Conservation (phyloP, 805 yeast genomes). For the Candida andamanensis region DNA sequence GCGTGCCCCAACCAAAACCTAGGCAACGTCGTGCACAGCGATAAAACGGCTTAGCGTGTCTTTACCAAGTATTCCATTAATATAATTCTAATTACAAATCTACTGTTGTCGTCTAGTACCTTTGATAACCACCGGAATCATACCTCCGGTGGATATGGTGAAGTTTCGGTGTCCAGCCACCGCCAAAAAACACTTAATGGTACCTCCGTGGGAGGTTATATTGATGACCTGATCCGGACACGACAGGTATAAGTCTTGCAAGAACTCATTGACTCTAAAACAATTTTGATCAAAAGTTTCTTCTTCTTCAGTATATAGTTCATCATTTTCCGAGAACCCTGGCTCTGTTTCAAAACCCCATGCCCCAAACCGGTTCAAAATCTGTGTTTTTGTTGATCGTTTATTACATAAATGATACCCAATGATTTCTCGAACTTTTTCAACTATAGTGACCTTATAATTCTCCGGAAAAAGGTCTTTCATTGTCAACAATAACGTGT, state of each 20-base stretch:
- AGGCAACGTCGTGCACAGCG: too few relatives aligned
- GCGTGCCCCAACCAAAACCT: too few relatives aligned
- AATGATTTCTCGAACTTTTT: constrained; percentile 53
- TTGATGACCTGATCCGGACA: constrained; percentile 24
- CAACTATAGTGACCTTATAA: constrained; percentile 29
- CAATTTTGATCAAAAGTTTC: constrained; percentile 50
- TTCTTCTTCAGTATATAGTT: constrained; percentile 34
- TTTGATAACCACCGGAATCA: constrained; percentile 56
- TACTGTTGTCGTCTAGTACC: constrained; percentile 19
- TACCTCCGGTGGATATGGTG: constrained; percentile 59
- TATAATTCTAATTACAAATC: too few relatives aligned
- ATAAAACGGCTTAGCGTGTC: too few relatives aligned
- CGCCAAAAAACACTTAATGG: constrained; percentile 42
- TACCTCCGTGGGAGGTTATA: constrained; percentile 50
- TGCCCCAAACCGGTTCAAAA: constrained; percentile 33
- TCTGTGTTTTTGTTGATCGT: constrained; percentile 38
- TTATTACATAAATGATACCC: constrained; percentile 61
- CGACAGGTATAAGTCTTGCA: constrained; percentile 26
- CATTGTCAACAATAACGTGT: constrained; percentile 52
- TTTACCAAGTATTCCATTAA: too few relatives aligned
- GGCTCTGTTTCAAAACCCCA: constrained; percentile 34
- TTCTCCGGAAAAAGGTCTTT: constrained; percentile 26
- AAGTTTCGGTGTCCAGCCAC: constrained; percentile 50
- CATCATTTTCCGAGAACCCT: constrained; percentile 46
- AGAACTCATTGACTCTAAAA: constrained; percentile 42